Evolutionary conservation across 2,329 filamentous ascomycete species (phyloP), one percentile per base, ranked within the genome.

Genomic region (Huntiella bhutanensis): DNA sequence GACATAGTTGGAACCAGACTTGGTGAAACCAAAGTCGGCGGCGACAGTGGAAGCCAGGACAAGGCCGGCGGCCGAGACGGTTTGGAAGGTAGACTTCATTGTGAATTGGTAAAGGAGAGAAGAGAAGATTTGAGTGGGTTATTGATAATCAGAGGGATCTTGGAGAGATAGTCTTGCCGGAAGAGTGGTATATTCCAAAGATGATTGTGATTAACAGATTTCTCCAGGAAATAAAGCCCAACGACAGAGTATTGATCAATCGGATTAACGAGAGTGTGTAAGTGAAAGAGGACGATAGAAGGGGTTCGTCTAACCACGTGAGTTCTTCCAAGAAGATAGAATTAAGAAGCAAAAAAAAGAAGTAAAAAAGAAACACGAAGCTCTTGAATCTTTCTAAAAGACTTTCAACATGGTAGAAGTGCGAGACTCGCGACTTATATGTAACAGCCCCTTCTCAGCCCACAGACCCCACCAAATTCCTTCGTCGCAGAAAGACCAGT

Each of bases 11-110:
- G 53, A 56, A 34, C 58, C 59, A 3, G 61, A 61, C 6, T 58
- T 58, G 5, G 62, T 65, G 45, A 62, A 61, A 22, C 63, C 64
- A 46, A 68, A 65, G 37, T 64, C 64, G 49, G 60, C 60, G 42
- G 63, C 53, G 41, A 55, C 59, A 28, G 57, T 54, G 11, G 55
- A 54, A 41, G 53, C 52, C 46, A 57, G 43, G 7, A 50, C 37
- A 11, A 41, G 16, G 12, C 40, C 33, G 41, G 33, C 32, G n/a
- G 48, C 45, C 17, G 15, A 34, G 4, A 49, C 39, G 32, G 45
- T 45, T 38, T 47, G 33, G 4, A 50, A 19, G 17, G 28, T 33
- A 15, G 45, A 15, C 41, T 47, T 47, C 48, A 50, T 50, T 19
- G 11, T 42, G 44, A 28, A 15, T 12, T 41, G n/a, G 13, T 13